These are phyloP conservation scores for Xerocomellus intermedius DNA, from an alignment of 768 basidiomycete genomes.

Conservation along the genomic window DNA sequence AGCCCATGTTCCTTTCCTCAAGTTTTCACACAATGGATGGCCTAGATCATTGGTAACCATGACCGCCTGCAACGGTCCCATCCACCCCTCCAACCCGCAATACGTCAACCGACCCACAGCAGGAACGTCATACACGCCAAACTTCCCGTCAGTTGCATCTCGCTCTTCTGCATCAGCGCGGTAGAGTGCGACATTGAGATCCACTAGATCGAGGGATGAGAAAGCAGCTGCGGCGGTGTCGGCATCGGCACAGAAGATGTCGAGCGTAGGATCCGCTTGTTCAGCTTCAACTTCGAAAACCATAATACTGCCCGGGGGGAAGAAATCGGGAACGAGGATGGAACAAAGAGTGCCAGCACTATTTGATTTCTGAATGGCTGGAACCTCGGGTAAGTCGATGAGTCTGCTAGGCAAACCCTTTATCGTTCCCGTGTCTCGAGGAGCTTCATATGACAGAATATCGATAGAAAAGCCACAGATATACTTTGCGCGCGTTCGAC, in stretches of 20 bases:
- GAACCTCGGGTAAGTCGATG: slow-evolving; percentile 57
- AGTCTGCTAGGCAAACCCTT: slow-evolving; percentile 73
- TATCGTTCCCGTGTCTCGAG: slow-evolving; percentile 51
- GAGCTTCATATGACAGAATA: slow-evolving; percentile 58
- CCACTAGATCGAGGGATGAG: slow-evolving; percentile 70
- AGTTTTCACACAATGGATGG: slow-evolving; percentile 83
- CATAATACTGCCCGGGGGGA: slow-evolving; percentile 96
- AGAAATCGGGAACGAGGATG: slow-evolving; percentile 79
- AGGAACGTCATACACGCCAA: slow-evolving; percentile 83
- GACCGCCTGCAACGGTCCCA: slow-evolving; percentile 80
- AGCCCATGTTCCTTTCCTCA: slow-evolving; percentile 89
- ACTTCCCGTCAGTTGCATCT: slow-evolving; percentile 79
- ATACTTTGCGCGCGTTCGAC: slow-evolving; percentile 75
- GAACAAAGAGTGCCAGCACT: slow-evolving; percentile 69
- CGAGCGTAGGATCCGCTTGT: slow-evolving; percentile 67
- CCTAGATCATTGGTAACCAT: slow-evolving; percentile 93
- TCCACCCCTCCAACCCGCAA: slow-evolving; percentile 97
- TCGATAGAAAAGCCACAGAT: slow-evolving; percentile 76
- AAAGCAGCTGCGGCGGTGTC: slow-evolving; percentile 77
- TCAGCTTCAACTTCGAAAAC: slow-evolving; percentile 85
- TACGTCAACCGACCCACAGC: slow-evolving; percentile 74
- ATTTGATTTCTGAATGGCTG: slow-evolving; percentile 62
- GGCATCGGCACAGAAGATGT: slow-evolving; percentile 67
- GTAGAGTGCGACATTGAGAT: slow-evolving; percentile 85
- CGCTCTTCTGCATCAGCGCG: slow-evolving; percentile 89